phyloP scores from a whole-genome alignment of 345 rosid species.

The Camelina hispida region DNA sequence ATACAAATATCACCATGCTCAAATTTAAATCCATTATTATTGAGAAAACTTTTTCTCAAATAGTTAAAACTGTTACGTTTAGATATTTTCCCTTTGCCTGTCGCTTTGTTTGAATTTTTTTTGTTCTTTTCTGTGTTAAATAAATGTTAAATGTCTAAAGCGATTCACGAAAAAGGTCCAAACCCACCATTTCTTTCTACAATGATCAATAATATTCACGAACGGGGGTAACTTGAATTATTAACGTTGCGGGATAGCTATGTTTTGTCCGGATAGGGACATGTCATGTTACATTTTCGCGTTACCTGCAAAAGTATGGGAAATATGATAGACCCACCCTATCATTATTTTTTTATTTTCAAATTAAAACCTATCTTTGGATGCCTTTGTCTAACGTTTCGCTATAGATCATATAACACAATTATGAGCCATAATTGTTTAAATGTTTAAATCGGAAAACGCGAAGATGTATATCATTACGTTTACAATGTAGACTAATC shows the following conservation, averaged over 20 bases:
- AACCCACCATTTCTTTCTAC: slow-evolving; percentile 12
- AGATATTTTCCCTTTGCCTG: background rate
- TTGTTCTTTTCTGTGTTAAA: background rate
- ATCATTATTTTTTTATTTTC: background rate
- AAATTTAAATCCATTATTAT: slow-evolving; percentile 18
- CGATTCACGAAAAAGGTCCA: slow-evolving; percentile 8
- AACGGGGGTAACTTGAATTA: slow-evolving; percentile 1
- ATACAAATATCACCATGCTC: background rate
- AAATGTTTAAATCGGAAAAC: slow-evolving; percentile 25
- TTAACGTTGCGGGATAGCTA: slow-evolving; percentile 16
- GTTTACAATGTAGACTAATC: slow-evolving; percentile 34
- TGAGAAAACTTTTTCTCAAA: background rate
- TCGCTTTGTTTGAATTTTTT: background rate
- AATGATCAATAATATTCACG: slow-evolving; percentile 29
- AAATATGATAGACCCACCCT: slow-evolving; percentile 28
- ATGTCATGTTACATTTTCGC: slow-evolving; percentile 32
- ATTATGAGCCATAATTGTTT: slow-evolving; percentile 19
- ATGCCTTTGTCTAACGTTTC: slow-evolving; percentile 37
- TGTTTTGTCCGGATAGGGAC: slow-evolving; percentile 27
- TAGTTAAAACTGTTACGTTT: background rate
- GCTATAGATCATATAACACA: slow-evolving; percentile 2
- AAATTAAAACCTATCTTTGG: slow-evolving; percentile 33
- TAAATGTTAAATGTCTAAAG: background rate
- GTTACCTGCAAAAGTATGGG: slow-evolving; percentile 37
- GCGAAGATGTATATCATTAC: slow-evolving; percentile 30